Conservation (phyloP, 2,329 filamentous ascomycete species). For the Pseudocercospora eumusae region DNA sequence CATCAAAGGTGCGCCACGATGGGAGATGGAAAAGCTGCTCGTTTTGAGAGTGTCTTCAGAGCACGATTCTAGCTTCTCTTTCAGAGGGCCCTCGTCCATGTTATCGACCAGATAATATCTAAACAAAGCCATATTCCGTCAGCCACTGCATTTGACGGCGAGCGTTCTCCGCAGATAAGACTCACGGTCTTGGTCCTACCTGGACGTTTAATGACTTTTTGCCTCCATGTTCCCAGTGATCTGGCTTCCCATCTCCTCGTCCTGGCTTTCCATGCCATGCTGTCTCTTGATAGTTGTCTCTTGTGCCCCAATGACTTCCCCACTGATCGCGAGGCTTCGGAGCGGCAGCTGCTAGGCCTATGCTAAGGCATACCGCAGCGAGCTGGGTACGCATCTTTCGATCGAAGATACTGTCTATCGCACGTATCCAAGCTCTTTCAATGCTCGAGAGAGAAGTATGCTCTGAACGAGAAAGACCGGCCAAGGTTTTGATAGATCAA, state of each 20-base stretch:
- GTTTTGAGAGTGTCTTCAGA: slow-evolving; percentile 56
- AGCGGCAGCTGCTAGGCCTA: slow-evolving; percentile 1
- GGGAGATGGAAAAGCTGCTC: slow-evolving; percentile 61
- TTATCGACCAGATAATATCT: slow-evolving; percentile 63
- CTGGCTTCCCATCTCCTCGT: slow-evolving; percentile 5
- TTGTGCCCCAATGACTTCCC: slow-evolving; percentile 4
- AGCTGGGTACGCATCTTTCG: neutral
- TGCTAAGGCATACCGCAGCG: neutral
- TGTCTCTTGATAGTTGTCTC: slow-evolving; percentile 1
- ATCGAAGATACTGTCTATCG: neutral
- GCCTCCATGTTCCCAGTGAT: slow-evolving; percentile 9
- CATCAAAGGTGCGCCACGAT: slow-evolving; percentile 62
- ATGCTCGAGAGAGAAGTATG: neutral
- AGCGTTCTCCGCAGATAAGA: neutral
- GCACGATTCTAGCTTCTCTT: slow-evolving; percentile 61
- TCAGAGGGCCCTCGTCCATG: slow-evolving; percentile 62
- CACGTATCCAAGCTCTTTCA: neutral
- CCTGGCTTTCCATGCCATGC: slow-evolving; percentile 6
- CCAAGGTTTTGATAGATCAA: neutral
- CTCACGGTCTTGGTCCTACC: slow-evolving; percentile 61
- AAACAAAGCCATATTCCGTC: neutral
- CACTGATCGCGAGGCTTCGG: slow-evolving; percentile 1
- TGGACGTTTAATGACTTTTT: slow-evolving; percentile 47
- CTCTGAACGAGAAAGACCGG: neutral
- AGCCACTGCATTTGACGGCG: neutral